Conservation (phyloP, 2,329 filamentous ascomycete species). For the Neofusicoccum ribis region DNA sequence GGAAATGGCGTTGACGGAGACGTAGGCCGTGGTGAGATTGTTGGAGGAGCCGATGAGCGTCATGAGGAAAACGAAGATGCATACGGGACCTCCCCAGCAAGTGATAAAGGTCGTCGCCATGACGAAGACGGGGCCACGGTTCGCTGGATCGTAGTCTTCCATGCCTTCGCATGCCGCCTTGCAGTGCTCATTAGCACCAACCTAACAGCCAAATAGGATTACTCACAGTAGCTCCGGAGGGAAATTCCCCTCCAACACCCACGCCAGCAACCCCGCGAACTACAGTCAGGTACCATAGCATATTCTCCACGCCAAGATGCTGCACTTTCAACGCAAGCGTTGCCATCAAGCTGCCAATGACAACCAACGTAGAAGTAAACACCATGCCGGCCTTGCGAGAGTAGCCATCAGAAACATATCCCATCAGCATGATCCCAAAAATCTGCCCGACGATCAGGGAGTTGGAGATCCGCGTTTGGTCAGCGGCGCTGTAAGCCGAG, state of each 20-base stretch:
- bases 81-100: conserved; percentile 6
- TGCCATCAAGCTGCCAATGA: conserved; percentile 37
- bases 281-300: conserved; percentile 47
- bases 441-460: conserved; percentile 35
- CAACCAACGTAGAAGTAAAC: conserved; percentile 33
- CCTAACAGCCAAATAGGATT: background rate
- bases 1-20: conserved; percentile 45
- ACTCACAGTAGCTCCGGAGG: background rate
- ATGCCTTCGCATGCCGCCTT: conserved; percentile 39
- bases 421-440: conserved; percentile 36
- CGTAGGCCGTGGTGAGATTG: conserved; percentile 44
- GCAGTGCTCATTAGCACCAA: conserved; percentile 56
- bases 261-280: conserved; percentile 48
- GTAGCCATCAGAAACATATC: conserved; percentile 33
- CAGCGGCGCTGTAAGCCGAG: background rate
- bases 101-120: conserved; percentile 4
- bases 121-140: conserved; percentile 4
- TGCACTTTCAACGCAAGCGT: conserved; percentile 39
- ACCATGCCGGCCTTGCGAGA: conserved; percentile 36
- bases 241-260: conserved; percentile 34
- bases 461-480: conserved; percentile 24
- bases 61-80: conserved; percentile 39
- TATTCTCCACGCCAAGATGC: conserved; percentile 42
- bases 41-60: conserved; percentile 32
- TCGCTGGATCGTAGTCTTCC: conserved; percentile 51